Evolutionary conservation across 768 basidiomycete species (phyloP), one percentile per base, ranked within the genome.

Genomic region (Mycena belliarum): DNA sequence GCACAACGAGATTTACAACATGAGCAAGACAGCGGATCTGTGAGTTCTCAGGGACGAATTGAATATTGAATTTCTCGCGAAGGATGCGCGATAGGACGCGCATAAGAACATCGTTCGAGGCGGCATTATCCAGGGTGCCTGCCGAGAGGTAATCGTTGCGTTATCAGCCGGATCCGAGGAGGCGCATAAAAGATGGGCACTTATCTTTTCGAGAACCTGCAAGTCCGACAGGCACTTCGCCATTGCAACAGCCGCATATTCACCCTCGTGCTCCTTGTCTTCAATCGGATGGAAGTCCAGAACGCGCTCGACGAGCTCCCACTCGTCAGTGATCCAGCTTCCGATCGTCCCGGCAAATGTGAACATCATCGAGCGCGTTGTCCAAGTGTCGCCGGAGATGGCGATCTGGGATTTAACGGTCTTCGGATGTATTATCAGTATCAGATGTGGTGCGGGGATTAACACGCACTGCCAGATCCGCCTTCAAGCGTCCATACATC

Each of bases 1-100:
- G 74, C 15, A 74, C 71, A 9, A 74, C 69, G 11, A 76, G 68
- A 49, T 75, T 76, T 49, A 73, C 62, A 25, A 73, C 70, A 52
- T 75, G 74, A 1, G 64, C 63, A 3, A 73, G 43, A 54, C 74
- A 75, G 2, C 66, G 71, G 26, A 74, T 72, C n/a, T 74, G 40
- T 72, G 42, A 44, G 26, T 44, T 44, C 16, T 44, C 42, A 4
- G 35, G 35, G 18, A 15, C 35, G 4, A 6, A 37, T 37, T 37
- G 35, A 37, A 37, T 37, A 16, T 37, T 15, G 35, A 37, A 37
- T 4, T 15, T 15, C 18, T 37, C 6, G 6, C 35, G 14, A 16
- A 37, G 35, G 18, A 37, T 37, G 4, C 14, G 7, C 12, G 35
- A 37, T 15, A 37, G 14, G 6, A 20, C 68, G 7, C 43, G 29